phyloP scores from a whole-genome alignment of 176 grass and related monocot genomes.

The Melocanna baccifera region DNA sequence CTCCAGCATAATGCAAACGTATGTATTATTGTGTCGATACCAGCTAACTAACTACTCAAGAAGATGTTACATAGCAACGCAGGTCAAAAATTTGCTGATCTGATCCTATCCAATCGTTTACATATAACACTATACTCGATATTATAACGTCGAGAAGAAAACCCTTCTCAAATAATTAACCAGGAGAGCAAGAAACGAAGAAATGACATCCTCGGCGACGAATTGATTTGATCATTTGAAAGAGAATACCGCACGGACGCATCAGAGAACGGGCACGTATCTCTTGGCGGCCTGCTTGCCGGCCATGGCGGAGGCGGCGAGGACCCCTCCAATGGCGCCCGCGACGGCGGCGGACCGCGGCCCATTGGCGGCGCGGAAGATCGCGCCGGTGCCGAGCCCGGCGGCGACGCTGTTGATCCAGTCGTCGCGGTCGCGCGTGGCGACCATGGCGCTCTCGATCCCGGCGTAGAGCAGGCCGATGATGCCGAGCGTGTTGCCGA shows the following conservation, averaged over 20 bases:
- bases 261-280: conserved; percentile 69
- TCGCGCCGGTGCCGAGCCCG: conserved; percentile 71
- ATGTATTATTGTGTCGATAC: conserved; percentile 35
- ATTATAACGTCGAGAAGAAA: conserved; percentile 40
- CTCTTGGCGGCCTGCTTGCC: conserved; percentile 77
- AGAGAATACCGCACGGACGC: not conserved
- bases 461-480: conserved; percentile 86
- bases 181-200: not conserved
- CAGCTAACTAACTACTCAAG: conserved; percentile 12
- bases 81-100: conserved; percentile 42
- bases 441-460: conserved; percentile 92
- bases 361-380: conserved; percentile 80
- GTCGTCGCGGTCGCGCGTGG: conserved; percentile 67
- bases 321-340: conserved; percentile 70
- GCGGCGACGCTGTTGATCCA: conserved; percentile 87
- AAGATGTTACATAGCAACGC: conserved; percentile 25
- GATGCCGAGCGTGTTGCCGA: conserved; percentile 71
- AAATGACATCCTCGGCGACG: conserved; percentile 24
- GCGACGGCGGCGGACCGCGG: conserved; percentile 80
- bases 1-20: conserved; percentile 30
- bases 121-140: conserved; percentile 25
- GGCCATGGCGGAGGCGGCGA: conserved; percentile 52
- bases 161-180: conserved; percentile 45
- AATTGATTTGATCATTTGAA: not conserved
- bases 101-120: not conserved